Conservation (phyloP, 768 basidiomycete species). For the Boletus reticuloceps region DNA sequence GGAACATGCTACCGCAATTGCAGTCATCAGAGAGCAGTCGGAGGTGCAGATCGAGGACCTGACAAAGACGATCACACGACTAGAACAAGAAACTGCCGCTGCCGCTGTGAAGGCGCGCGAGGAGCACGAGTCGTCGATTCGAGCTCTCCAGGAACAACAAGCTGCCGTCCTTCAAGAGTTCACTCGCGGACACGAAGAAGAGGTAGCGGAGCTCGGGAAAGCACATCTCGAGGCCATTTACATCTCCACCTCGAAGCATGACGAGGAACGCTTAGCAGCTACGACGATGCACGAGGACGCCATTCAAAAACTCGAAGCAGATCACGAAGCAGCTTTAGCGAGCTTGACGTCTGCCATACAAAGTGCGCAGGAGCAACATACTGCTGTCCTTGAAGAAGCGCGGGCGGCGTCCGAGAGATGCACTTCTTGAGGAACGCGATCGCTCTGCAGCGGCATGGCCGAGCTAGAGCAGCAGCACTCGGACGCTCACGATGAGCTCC, state of each 20-base stretch:
- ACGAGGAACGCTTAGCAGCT: constrained; percentile 37
- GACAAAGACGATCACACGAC: constrained; percentile 52
- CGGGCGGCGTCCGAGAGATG: constrained; percentile 31
- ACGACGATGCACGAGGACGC: constrained; percentile 44
- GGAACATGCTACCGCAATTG: constrained; percentile 36
- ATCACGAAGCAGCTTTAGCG: constrained; percentile 48
- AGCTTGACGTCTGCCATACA: constrained; percentile 40
- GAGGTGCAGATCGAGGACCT: constrained; percentile 56
- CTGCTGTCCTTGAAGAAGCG: constrained; percentile 36
- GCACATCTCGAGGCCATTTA: constrained; percentile 44
- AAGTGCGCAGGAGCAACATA: constrained; percentile 35
- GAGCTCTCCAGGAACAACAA: constrained; percentile 53
- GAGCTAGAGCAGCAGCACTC: constrained; percentile 49
- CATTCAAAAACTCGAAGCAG: constrained; percentile 37
- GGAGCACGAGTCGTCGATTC: constrained; percentile 49
- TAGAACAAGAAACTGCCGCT: constrained; percentile 44
- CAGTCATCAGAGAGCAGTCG: constrained; percentile 31
- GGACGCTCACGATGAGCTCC: constrained; percentile 43
- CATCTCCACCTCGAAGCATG: constrained; percentile 27
- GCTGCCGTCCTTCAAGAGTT: constrained; percentile 51
- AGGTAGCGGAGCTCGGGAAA: constrained; percentile 46
- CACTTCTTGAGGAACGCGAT: constrained; percentile 46
- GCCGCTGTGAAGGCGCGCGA: constrained; percentile 38
- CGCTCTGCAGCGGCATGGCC: constrained; percentile 42
- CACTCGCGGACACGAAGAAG: constrained; percentile 54